Evolutionary conservation across 176 grass and related monocot species (phyloP).

Genomic region (Triticum urartu): DNA sequence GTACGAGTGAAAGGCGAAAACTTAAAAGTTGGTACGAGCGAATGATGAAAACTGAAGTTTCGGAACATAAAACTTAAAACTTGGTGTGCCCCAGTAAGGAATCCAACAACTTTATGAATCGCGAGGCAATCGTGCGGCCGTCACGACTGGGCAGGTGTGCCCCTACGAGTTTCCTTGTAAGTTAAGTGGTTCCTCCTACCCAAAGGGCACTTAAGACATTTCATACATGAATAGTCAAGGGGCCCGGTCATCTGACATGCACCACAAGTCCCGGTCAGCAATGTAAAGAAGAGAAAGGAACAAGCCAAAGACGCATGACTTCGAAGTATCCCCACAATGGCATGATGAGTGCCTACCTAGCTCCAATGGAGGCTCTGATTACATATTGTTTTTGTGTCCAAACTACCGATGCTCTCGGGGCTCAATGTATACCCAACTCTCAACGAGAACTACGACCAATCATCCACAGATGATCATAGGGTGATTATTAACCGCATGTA

Average conservation of each 20-base stretch:
- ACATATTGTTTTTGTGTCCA: neutral
- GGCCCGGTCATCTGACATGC: constrained; percentile 9
- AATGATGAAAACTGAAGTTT: too few species aligned
- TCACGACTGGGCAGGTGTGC: too few species aligned
- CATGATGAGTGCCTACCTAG: constrained; percentile 38
- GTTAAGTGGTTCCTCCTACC: neutral
- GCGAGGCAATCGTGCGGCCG: too few species aligned
- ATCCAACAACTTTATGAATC: neutral
- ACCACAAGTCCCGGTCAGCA: constrained; percentile 7
- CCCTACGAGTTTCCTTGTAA: too few species aligned
- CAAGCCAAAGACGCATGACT: constrained; percentile 20
- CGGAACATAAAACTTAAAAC: too few species aligned
- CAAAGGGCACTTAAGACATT: neutral
- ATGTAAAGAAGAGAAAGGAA: constrained; percentile 56
- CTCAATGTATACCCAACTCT: constrained; percentile 24
- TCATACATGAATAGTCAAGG: neutral
- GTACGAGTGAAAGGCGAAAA: too few species aligned
- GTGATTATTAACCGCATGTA: neutral
- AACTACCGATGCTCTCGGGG: neutral
- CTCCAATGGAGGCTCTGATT: constrained; percentile 11
- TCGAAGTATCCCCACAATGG: constrained; percentile 30
- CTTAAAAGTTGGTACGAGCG: too few species aligned
- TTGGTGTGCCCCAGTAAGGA: too few species aligned
- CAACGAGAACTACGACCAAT: constrained; percentile 19
- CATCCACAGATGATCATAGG: constrained; percentile 18